Evolutionary conservation across 1,284 basidiomycete genomes (phyloP), one percentile per base, ranked within the genome.

Genomic region (Cystobasidium slooffiae): DNA sequence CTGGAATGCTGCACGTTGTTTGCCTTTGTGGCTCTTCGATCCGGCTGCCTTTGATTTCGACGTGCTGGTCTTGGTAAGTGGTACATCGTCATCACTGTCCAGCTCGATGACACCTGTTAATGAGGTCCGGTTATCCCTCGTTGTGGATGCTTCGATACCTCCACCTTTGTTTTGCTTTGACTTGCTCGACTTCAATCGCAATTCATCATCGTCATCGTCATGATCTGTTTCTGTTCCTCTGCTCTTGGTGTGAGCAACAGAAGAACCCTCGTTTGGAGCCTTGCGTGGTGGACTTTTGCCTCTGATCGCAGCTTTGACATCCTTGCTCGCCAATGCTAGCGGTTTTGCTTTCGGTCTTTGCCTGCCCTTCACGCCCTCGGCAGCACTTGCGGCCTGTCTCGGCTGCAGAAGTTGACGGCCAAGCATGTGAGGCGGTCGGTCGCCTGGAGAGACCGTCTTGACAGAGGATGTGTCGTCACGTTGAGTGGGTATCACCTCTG

Each of bases 331-430:
- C 5, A 46, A 10, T 6, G 14, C 64, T 7, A 53, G 24, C 1
- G 64, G 64, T 43, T 43, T 66, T 22, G 64, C 64, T 41, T 53
- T 66, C 0, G 51, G 64, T 31, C 64, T 1, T n/a, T 66, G 64
- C n/a, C 51, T 51, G n/a, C 16, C 37, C 37, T 66, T 66, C 5
- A 66, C 51, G 10, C 9, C 47, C 44, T 66, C 64, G 24, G 64
- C 64, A 5, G 56, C 56, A 20, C 37, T 59, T 22, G 41, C 37
- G 6, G 56, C 43, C 10, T 39, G 56, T n/a, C 39, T 10, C 18
- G 37, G 37, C 43, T 59, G 56, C 20, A 59, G 39, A 4, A 59
- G 18, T 6, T 18, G 18, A 2, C 9, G 3, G 9, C 56, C 56
- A 5, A 58, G 56, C 56, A 59, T 59, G 3, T 39, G 37, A 5